Evolutionary conservation across 2,329 filamentous ascomycete genomes (phyloP), one percentile per base, ranked within the genome.

Genomic region (Pleomassaria siparia): DNA sequence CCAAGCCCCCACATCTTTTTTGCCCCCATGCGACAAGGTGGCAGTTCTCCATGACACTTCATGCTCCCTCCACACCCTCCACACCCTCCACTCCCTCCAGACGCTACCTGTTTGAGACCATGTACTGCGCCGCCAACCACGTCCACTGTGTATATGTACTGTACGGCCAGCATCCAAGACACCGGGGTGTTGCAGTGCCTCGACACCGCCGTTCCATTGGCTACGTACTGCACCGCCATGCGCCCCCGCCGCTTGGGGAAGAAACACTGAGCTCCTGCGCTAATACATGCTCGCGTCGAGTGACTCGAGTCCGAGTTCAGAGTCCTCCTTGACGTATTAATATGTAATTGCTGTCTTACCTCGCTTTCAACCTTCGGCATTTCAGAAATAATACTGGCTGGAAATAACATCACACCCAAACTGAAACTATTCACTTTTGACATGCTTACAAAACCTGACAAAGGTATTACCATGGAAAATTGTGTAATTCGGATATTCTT

Each of bases 1-100:
- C 20, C 30, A 28, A 26, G 37, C 30, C 36, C 40, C 21, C 9
- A 21, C 11, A 37, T 42, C 36, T 43, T 35, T 44, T 47, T 43
- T 30, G 21, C 43, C 29, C 28, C 26, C 21, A 16, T 13, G 15
- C 21, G 18, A 28, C 21, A 29, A 40, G 25, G 24, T 21, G 30
- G 20, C 33, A 44, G 51, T 60, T 54, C 49, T 39, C 42, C 39
- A 30, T 44, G 16, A 24, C 33, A 42, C 15, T 49, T 50, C 43
- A 54, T 52, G 48, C 51, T 15, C 24, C 43, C 39, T 40, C 25
- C 21, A 16, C 24, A n/a, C n/a, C n/a, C n/a, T n/a, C n/a, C n/a
- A n/a, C n/a, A n/a, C n/a, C n/a, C n/a, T n/a, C n/a, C n/a, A n/a
- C n/a, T n/a, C n/a, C n/a, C 30, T 21, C 28, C 41, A 35, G 41